Conservation (phyloP, 164 flowering plant species). For the Dillenia turbinata region DNA sequence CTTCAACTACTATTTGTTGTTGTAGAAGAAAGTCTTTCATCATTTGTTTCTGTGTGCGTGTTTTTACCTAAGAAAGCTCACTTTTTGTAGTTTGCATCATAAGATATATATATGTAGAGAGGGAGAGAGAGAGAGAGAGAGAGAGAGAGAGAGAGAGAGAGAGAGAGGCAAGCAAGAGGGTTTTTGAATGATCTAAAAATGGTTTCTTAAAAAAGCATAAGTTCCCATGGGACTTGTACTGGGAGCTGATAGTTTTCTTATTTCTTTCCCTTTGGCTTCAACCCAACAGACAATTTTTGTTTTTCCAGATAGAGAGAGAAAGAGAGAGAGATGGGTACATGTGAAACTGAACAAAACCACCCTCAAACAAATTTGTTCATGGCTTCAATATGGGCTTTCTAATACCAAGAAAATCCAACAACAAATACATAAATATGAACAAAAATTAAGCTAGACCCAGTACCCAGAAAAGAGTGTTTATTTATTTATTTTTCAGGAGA, state of each 20-base stretch:
- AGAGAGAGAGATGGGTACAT: constrained; percentile 3
- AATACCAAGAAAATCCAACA: constrained; percentile 37
- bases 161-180: constrained; percentile 8
- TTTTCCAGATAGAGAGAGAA: constrained; percentile 13
- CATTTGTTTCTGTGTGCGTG: constrained; percentile 18
- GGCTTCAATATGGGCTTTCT: constrained; percentile 14
- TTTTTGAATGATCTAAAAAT: no score
- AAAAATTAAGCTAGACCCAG: constrained; percentile 13
- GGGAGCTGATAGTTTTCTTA: no score
- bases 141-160: constrained; percentile 7
- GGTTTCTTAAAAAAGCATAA: no score
- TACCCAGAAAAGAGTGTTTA: constrained; percentile 23
- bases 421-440: constrained; percentile 31
- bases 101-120: not conserved
- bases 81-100: constrained; percentile 13
- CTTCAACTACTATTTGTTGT: constrained; percentile 33
- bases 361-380: constrained; percentile 16
- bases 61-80: not conserved
- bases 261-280: constrained; percentile 25
- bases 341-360: constrained; percentile 4
- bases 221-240: not conserved
- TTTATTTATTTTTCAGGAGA: not conserved
- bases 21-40: constrained; percentile 39
- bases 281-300: constrained; percentile 33
- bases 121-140: constrained; percentile 9